A percentile compares a stretch with the other conserved stretches of the same genome.
Conservation (phyloP, 2,329 filamentous ascomycete genomes). For the Diaporthe humulicola region DNA sequence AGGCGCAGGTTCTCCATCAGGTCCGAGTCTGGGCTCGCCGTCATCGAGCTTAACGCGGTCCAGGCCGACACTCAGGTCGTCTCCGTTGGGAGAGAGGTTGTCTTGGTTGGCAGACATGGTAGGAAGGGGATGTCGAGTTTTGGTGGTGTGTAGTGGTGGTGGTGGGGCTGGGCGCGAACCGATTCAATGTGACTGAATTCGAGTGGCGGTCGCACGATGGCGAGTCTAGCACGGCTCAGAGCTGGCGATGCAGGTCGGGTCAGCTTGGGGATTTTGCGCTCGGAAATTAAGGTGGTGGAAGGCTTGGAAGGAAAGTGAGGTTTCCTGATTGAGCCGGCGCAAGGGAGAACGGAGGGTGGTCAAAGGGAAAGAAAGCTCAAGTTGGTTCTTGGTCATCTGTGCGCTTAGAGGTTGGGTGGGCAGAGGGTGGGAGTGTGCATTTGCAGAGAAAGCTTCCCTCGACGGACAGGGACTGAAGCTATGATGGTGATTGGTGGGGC, state of each 20-base stretch:
- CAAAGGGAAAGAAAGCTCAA: conserved; percentile 11
- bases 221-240: conserved; percentile 27
- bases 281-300: background rate
- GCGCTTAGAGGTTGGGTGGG: conserved; percentile 13
- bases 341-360: conserved; percentile 22
- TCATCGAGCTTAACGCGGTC: conserved; percentile 77
- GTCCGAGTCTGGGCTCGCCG: conserved; percentile 70
- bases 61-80: conserved; percentile 71
- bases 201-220: conserved; percentile 33
- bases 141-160: background rate
- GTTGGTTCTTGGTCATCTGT: conserved; percentile 34
- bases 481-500: conserved; percentile 35
- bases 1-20: conserved; percentile 83
- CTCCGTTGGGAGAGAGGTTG: conserved; percentile 67
- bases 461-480: conserved; percentile 19
- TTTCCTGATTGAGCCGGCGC: conserved; percentile 25
- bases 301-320: background rate
- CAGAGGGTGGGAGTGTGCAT: conserved; percentile 26
- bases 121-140: conserved; percentile 35
- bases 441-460: conserved; percentile 35
- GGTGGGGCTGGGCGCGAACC: conserved; percentile 18
- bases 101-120: conserved; percentile 76
- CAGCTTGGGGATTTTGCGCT: conserved; percentile 18
- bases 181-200: conserved; percentile 13
- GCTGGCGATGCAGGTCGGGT: conserved; percentile 35